Base-by-base conservation (phyloP, 768 basidiomycete species). In the Naganishia antarctica region DNA sequence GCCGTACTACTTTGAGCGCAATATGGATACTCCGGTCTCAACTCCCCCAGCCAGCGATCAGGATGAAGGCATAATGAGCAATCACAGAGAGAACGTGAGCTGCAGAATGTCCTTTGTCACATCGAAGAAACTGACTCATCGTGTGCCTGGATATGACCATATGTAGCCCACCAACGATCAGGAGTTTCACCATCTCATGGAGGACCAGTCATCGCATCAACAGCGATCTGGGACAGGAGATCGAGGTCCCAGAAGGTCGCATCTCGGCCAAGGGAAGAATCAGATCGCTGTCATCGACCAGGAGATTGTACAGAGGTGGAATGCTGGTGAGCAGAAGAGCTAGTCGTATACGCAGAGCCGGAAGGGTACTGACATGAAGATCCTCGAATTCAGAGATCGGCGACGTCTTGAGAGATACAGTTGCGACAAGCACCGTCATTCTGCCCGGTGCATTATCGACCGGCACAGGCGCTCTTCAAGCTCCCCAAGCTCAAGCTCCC, bases 371-470 rank as follows among this genome's bases (percentile, higher is more conserved):
- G 13, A 46, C 8, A 6, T 46, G 45, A 40, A 7, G 37, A 16
- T 12, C 15, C 34, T 15, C n/a, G 25, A 5, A 3, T 12, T 40
- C 23, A 57, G 53, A 57, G 26, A 40, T 57, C 15, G 53, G 53
- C 7, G 53, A 57, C 23, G 53, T 57, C 15, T 37, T 57, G 23
- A 21, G 8, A 40, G 53, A 57, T 34, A 25, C 53, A 23, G 53
- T 37, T 8, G n/a, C 53, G 23, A 57, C 53, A 6, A 57, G 53
- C 21, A 57, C 18, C 11, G 53, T 57, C 23, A 37, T 57, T 11
- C 32, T 57, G 15, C 53, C 53, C 16, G 53, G 53, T 4, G 12
- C 47, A 9, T 37, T 57, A 7, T 34, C 37, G 43, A 18, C n/a
- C 43, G 43, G 43, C 18, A 5, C 43, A 18, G n/a, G 43, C 18